A percentile compares a stretch with the other conserved stretches of the same genome.
phyloP scores from a whole-genome alignment of 306 rosid genomes.

The Elaeagnus macrophylla region DNA sequence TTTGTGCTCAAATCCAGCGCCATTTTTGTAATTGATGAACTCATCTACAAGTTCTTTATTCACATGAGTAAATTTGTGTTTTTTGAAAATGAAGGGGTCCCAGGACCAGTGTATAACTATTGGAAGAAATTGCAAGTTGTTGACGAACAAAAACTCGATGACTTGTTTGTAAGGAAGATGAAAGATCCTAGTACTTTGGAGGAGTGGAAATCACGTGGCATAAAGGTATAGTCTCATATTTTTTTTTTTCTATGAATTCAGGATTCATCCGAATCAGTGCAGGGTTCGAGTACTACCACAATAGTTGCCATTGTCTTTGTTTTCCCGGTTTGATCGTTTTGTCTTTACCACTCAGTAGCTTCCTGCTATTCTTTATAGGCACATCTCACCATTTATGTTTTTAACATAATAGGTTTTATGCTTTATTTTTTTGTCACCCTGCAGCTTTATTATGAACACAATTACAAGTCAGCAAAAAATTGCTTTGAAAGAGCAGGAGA shows the following conservation, averaged over 20 bases:
- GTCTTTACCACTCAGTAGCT: too few relatives aligned
- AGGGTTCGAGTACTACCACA: neutral
- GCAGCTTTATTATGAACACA: constrained; percentile 38
- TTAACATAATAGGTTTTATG: neutral
- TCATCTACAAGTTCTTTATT: too few relatives aligned
- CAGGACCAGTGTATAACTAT: constrained; percentile 52
- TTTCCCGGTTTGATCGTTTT: too few relatives aligned
- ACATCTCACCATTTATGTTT: neutral
- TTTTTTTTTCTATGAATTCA: neutral
- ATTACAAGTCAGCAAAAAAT: constrained; percentile 40
- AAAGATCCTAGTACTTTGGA: constrained; percentile 44
- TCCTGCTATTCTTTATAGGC: too few relatives aligned
- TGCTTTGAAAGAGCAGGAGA: constrained; percentile 50
- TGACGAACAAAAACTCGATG: constrained; percentile 41
- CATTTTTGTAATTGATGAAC: too few relatives aligned
- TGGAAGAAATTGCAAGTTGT: constrained; percentile 52
- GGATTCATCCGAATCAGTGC: too few relatives aligned
- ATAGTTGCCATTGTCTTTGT: neutral
- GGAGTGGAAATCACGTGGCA: constrained; percentile 59
- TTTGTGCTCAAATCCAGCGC: too few relatives aligned
- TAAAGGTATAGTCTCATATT: constrained; percentile 31
- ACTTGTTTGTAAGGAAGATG: constrained; percentile 40
- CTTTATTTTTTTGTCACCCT: neutral
- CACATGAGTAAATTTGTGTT: too few relatives aligned
- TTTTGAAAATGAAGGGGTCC: constrained; percentile 34